A percentile compares a stretch with the other conserved stretches of the same genome.
Conservation (phyloP, 2,329 filamentous ascomycete species). For the Stachybotrys elegans region DNA sequence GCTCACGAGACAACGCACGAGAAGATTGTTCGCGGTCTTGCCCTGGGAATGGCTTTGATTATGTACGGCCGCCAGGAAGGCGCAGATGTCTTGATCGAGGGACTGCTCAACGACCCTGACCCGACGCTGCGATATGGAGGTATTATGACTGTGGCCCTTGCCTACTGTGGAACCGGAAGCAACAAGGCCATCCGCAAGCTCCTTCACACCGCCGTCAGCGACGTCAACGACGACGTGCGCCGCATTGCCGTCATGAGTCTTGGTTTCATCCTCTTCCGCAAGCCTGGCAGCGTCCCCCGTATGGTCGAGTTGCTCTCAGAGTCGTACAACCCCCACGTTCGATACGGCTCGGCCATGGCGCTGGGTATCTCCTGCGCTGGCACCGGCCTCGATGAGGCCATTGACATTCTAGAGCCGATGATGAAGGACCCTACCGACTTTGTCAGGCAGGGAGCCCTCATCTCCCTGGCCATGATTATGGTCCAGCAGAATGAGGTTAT, state of each 20-base stretch:
- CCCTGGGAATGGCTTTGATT: conserved; percentile 94
- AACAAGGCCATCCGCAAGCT: conserved; percentile 98
- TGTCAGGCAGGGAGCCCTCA: conserved; percentile 91
- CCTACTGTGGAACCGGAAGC: conserved; percentile 94
- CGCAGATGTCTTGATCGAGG: conserved; percentile 91
- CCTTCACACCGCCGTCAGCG: conserved; percentile 92
- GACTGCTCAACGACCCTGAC: conserved; percentile 87
- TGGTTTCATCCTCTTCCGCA: conserved; percentile 97
- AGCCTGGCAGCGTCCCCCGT: conserved; percentile 91
- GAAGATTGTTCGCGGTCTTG: conserved; percentile 95
- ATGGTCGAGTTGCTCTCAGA: conserved; percentile 98
- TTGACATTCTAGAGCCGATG: conserved; percentile 96
- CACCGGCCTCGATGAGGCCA: conserved; percentile 91
- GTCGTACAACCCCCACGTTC: conserved; percentile 97
- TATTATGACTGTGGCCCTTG: conserved; percentile 97
- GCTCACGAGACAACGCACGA: conserved; percentile 97
- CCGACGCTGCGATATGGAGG: conserved; percentile 92
- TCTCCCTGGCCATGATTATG: conserved; percentile 94
- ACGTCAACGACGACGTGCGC: conserved; percentile 96
- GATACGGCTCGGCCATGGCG: conserved; percentile 97
- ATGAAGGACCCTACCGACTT: conserved; percentile 99
- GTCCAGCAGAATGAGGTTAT: conserved; percentile 99
- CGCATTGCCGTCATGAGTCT: conserved; percentile 95
- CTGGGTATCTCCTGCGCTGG: conserved; percentile 96
- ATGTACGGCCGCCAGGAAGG: conserved; percentile 96